These are phyloP conservation scores for Primulina tabacum DNA, from an alignment of 257 asterid species.

Conservation along the genomic window DNA sequence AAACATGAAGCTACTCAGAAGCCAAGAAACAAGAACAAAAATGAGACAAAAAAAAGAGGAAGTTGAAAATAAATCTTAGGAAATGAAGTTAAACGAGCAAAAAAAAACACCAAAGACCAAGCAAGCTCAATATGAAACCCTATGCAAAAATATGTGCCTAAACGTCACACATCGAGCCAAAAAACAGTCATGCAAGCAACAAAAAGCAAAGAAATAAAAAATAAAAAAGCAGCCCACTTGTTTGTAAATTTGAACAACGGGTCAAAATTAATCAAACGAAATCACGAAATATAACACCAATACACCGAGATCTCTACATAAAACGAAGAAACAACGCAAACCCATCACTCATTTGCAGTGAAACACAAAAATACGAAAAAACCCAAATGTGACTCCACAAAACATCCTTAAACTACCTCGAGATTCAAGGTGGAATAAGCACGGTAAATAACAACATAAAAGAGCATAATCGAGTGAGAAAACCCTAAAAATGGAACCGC, in stretches of 20 bases:
- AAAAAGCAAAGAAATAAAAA: conserved; percentile 7
- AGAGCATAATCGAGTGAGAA: background rate
- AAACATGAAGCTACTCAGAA: background rate
- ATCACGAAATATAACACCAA: background rate
- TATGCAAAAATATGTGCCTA: background rate
- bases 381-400: background rate
- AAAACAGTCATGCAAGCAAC: background rate
- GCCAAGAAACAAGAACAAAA: background rate
- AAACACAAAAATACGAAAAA: background rate
- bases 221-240: background rate
- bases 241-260: background rate
- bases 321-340: background rate
- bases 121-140: too few relatives aligned
- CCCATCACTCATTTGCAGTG: background rate
- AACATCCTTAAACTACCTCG: background rate
- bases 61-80: background rate
- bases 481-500: background rate
- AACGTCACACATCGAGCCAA: conserved; percentile 1
- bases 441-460: too few relatives aligned
- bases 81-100: background rate
- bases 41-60: background rate
- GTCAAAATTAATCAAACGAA: background rate
- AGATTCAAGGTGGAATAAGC: background rate
- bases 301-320: background rate
- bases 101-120: background rate